Evolutionary conservation across 805 yeast genomes (phyloP).

Genomic region (Starmerella scarabaei): DNA sequence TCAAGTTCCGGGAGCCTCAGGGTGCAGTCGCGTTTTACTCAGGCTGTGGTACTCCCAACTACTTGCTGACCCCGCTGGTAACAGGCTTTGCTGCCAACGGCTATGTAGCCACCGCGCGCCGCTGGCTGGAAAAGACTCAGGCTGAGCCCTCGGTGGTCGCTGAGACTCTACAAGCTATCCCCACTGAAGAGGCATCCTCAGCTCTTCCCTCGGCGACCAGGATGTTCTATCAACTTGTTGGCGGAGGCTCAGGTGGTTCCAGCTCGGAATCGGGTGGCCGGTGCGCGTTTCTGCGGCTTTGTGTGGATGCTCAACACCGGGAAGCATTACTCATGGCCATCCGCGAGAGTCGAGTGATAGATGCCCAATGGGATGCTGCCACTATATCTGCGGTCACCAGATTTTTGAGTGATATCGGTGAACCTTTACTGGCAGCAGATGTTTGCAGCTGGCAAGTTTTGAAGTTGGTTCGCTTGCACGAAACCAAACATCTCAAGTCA

Average conservation of each 20-base stretch:
- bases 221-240: conserved; percentile 6
- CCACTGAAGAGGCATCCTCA: conserved; percentile 1
- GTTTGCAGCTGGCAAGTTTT: conserved; percentile 22
- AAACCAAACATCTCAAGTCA: conserved; percentile 4
- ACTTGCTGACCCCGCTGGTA: conserved; percentile 9
- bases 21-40: conserved; percentile 15
- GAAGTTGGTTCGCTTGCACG: conserved; percentile 8
- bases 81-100: conserved; percentile 14
- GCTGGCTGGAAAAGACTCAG: conserved; percentile 9
- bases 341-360: conserved; percentile 23
- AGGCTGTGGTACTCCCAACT: conserved; percentile 13
- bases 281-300: conserved; percentile 19
- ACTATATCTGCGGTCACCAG: conserved; percentile 19
- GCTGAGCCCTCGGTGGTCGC: not conserved
- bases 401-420: conserved; percentile 3
- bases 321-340: conserved; percentile 22
- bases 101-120: conserved; percentile 10
- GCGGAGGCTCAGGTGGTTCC: conserved; percentile 3
- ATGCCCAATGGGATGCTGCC: conserved; percentile 24
- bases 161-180: conserved; percentile 6
- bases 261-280: conserved; percentile 15
- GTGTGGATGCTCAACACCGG: conserved; percentile 14
- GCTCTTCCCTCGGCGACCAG: conserved; percentile 16
- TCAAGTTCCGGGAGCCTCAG: conserved; percentile 5
- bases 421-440: conserved; percentile 23